Percentiles rank a stretch among this genome's conserved stretches.
Evolutionary conservation across 2,329 filamentous ascomycete species (phyloP).

Genomic region (Dactylellina cionopaga): DNA sequence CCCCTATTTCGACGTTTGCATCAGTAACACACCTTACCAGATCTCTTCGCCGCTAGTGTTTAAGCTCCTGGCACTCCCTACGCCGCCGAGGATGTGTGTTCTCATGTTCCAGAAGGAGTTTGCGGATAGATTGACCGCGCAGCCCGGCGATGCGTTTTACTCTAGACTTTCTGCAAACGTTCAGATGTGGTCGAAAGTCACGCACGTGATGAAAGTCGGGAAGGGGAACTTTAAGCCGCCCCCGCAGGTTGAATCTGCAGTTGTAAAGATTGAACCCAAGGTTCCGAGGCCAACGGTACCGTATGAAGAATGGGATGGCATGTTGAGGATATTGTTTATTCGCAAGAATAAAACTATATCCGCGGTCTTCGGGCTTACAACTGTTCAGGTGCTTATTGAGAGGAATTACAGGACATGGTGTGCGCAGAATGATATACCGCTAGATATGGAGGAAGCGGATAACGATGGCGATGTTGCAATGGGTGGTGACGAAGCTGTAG

Average conservation of each 20-base stretch:
- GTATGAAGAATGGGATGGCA: constrained; percentile 94
- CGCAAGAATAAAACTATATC: constrained; percentile 91
- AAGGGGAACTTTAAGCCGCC: constrained; percentile 97
- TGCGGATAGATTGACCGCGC: constrained; percentile 86
- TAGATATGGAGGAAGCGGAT: constrained; percentile 59
- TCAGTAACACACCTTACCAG: constrained; percentile 79
- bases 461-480: constrained; percentile 45
- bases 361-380: constrained; percentile 78
- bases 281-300: constrained; percentile 84
- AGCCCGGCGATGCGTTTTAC: constrained; percentile 88
- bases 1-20: constrained; percentile 83
- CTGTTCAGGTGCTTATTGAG: constrained; percentile 83
- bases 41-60: constrained; percentile 94
- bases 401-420: constrained; percentile 91
- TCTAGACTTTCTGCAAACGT: constrained; percentile 90
- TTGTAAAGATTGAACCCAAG: constrained; percentile 90
- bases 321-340: constrained; percentile 82
- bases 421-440: constrained; percentile 76
- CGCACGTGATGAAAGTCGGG: constrained; percentile 74
- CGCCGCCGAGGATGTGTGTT: constrained; percentile 82
- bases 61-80: constrained; percentile 82
- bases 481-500: constrained; percentile 39
- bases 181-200: constrained; percentile 85
- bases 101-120: constrained; percentile 99
- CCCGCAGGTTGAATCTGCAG: constrained; percentile 88